Evolutionary conservation across 164 flowering plant species (phyloP), one percentile per base, ranked within the genome.

Genomic region (Magnolia changhungtana): DNA sequence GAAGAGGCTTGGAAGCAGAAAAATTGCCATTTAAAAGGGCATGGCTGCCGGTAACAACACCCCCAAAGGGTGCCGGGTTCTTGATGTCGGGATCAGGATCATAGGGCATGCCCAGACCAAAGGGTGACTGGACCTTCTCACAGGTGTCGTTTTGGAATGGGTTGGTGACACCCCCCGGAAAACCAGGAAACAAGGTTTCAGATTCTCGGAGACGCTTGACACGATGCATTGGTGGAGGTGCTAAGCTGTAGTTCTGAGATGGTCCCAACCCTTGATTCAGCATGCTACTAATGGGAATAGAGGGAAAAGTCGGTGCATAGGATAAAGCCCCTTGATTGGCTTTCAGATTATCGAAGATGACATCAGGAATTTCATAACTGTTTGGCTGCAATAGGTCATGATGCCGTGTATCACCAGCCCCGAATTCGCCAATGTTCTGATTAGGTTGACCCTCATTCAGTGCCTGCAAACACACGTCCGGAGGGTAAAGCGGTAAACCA

Each of bases 401-500:
- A 72, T 84, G 86, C 37, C 77, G 82, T 52, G 73, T 19, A 21
- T 86, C 88, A 23, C 77, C 86, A 73, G 61, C 31, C 71, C 74
- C 76, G 64, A 84, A 76, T 65, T 81, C 87, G 74, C 78, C 68
- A 72, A 75, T 63, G 70, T 74, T 80, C 29, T 82, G 88, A 77
- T 77, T 77, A 66, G 81, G 83, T 37, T 85, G 88, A 80, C 80
- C 81, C 50, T 85, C 95, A 72, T 83, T 88, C 70, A 83, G 19
- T 75, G 87, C 78, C 75, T 86, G 88, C 73, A 86, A 77, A 80
- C 87, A 82, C 73, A 91, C 69, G 37, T 90, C 97, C 23, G 90
- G 88, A 78, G 98, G 98, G 76, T 96, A 96, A 71, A 94, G 90
- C 0, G 98, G 95, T 78, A 91, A 85, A 45, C 99, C 98, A 71